Percentiles rank a stretch among this genome's conserved stretches.
Evolutionary conservation across 192 early-diverging fungal genomes (phyloP).

Genomic region (Coemansia sp.): DNA sequence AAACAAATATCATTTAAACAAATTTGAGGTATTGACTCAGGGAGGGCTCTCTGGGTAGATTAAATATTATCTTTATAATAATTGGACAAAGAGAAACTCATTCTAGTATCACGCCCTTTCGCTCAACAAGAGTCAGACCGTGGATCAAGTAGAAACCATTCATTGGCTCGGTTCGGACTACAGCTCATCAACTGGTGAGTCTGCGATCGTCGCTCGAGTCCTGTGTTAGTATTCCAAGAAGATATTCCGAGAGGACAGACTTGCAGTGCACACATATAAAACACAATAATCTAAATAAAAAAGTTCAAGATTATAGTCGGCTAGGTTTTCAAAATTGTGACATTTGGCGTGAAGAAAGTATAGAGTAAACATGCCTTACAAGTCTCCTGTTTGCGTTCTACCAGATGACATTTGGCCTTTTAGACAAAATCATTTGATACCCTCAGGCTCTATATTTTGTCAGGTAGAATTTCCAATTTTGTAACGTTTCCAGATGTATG

Average conservation of each 20-base stretch:
- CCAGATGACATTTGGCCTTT: not conserved
- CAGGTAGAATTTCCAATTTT: constrained; percentile 8
- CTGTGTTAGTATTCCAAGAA: too few relatives aligned
- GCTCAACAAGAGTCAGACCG: too few relatives aligned
- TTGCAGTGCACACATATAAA: not conserved
- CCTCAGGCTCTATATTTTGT: constrained; percentile 5
- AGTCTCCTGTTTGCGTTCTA: constrained; percentile 8
- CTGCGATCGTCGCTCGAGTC: too few relatives aligned
- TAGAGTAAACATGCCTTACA: constrained; percentile 4
- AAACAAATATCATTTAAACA: not conserved
- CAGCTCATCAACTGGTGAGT: too few relatives aligned
- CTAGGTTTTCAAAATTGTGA: constrained; percentile 7
- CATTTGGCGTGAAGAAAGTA: constrained; percentile 11
- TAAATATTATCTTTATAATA: too few relatives aligned
- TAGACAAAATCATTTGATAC: not conserved
- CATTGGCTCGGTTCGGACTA: too few relatives aligned
- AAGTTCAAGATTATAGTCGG: not conserved
- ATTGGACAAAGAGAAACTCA: too few relatives aligned
- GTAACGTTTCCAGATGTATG: constrained; percentile 21
- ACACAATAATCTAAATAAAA: not conserved
- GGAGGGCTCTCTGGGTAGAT: too few relatives aligned
- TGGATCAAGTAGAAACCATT: too few relatives aligned
- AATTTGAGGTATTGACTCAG: not conserved
- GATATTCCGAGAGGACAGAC: too few relatives aligned
- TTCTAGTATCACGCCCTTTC: too few relatives aligned